Base-by-base conservation (phyloP, 2,329 filamentous ascomycete genomes). In the Aspergillus ibericus region DNA sequence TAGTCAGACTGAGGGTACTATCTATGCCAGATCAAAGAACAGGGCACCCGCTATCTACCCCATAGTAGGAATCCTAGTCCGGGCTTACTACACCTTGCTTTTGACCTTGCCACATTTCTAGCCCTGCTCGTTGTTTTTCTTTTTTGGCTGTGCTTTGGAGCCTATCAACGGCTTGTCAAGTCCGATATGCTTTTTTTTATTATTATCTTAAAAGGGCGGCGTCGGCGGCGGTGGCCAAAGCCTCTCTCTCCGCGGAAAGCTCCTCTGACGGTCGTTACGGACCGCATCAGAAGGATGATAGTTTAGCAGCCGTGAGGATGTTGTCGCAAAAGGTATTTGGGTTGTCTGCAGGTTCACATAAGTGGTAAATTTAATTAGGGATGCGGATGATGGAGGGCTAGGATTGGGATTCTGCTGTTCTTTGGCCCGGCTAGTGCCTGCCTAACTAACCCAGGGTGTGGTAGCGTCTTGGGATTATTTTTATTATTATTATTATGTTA, bases 11-110 rank as follows among this genome's bases (percentile, higher is more conserved):
- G 35, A 38, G 20, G 16, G 16, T 8, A 42, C 38, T 42, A 20
- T 29, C 38, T 10, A 20, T 42, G 38, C 38, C 55, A 49, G 57
- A 2, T 36, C 32, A 53, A 49, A 13, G n/a, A 53, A 44, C 18
- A 34, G 47, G 46, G 29, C 38, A 42, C 38, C 44, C n/a, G 51
- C 38, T 52, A 20, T 51, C 34, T 57, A 49, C 51, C 60, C 48
- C 47, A 59, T 53, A 29, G 35, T 42, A 47, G 55, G 40, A 50
- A 34, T 46, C 49, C 38, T 54, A 29, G 47, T 18, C 36, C 29
- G 50, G 38, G 25, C 46, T 42, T 56, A 46, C 44, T 46, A 56
- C 54, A 51, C 54, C 54, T 38, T 56, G 44, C 44, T 32, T 42
- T 40, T 6, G 20, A 12, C 47, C 25, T 36, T 44, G 32, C 22